Evolutionary conservation across 2,329 filamentous ascomycete genomes (phyloP).

Genomic region (Ophiostoma angusticollis): DNA sequence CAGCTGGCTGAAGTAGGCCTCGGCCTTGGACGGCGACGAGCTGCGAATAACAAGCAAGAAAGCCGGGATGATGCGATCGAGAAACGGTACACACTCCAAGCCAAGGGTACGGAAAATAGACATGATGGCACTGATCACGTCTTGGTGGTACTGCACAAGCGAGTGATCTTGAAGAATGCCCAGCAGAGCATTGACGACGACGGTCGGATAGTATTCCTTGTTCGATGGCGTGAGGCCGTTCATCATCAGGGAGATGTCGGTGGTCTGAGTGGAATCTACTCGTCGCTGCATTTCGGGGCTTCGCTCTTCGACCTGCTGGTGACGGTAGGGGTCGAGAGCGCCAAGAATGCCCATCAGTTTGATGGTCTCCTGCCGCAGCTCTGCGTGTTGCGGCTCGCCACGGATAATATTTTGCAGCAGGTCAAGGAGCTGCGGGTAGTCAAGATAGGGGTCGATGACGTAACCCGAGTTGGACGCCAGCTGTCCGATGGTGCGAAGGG

Average conservation of each 20-base stretch:
- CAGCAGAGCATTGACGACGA: conserved; percentile 91
- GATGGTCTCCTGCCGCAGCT: conserved; percentile 84
- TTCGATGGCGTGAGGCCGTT: conserved; percentile 89
- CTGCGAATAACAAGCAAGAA: conserved; percentile 82
- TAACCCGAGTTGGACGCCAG: conserved; percentile 94
- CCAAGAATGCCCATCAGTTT: conserved; percentile 93
- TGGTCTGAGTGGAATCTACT: conserved; percentile 53
- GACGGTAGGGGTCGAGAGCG: conserved; percentile 89
- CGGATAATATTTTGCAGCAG: conserved; percentile 91
- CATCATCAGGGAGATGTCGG: conserved; percentile 97
- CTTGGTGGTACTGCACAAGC: conserved; percentile 77
- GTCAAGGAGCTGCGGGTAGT: conserved; percentile 87
- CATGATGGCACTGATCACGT: conserved; percentile 95
- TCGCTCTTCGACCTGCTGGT: conserved; percentile 82
- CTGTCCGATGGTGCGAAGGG: conserved; percentile 79
- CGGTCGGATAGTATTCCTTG: conserved; percentile 96
- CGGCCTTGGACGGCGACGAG: conserved; percentile 63
- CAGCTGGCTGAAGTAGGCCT: conserved; percentile 96
- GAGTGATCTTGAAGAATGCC: conserved; percentile 86
- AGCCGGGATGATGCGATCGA: conserved; percentile 85
- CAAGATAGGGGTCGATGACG: conserved; percentile 89
- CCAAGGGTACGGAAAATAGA: conserved; percentile 96
- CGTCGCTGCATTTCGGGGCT: conserved; percentile 67
- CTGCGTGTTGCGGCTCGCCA: conserved; percentile 70
- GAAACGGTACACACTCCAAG: conserved; percentile 88